These are phyloP conservation scores for Mitragyna speciosa DNA, from an alignment of 257 asterid species.

Conservation along the genomic window DNA sequence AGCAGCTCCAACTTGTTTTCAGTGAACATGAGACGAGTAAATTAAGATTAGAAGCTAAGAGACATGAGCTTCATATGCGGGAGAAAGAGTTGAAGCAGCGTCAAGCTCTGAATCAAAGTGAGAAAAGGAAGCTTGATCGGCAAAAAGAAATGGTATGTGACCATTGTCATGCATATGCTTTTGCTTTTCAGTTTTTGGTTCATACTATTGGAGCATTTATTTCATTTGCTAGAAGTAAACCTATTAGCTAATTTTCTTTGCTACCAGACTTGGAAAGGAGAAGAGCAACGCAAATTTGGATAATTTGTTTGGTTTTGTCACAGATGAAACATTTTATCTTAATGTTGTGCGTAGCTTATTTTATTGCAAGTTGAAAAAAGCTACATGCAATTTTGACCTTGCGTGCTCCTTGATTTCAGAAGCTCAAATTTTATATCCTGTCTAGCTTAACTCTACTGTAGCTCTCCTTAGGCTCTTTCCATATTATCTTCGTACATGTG, in stretches of 20 bases:
- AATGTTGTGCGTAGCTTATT: background rate
- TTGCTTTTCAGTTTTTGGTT: background rate
- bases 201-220: background rate
- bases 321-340: background rate
- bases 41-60: conserved; percentile 52
- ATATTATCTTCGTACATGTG: background rate
- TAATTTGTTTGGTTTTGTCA: background rate
- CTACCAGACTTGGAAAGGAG: background rate
- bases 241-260: background rate
- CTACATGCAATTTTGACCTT: background rate
- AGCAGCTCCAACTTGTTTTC: conserved; percentile 46
- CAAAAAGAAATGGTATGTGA: conserved; percentile 58
- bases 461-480: background rate
- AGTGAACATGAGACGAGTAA: conserved; percentile 54
- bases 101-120: conserved; percentile 56
- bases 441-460: background rate
- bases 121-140: conserved; percentile 52
- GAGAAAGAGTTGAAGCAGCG: conserved; percentile 55
- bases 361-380: background rate
- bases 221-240: background rate
- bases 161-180: background rate
- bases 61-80: conserved; percentile 45
- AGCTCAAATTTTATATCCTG: background rate
- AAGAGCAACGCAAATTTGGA: background rate
- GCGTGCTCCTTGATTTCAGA: background rate